A percentile compares a stretch with the other conserved stretches of the same genome.
These are phyloP conservation scores for Clohesyomyces aquaticus DNA, from an alignment of 495 filamentous ascomycete species.

Conservation along the genomic window DNA sequence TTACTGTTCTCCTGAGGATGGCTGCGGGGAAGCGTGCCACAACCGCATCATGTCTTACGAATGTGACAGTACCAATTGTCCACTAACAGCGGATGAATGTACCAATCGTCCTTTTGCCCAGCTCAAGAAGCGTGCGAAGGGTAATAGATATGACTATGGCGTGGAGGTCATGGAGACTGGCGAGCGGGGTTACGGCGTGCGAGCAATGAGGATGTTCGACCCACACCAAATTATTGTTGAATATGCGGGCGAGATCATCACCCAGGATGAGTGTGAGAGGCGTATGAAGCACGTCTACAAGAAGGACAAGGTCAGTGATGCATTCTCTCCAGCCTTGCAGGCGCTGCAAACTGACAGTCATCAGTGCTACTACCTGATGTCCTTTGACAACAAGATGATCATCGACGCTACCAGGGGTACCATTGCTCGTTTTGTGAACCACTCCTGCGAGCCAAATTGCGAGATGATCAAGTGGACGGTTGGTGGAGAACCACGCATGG, in stretches of 20 bases:
- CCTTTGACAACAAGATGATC: slow-evolving; percentile 97
- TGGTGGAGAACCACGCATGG: slow-evolving; percentile 93
- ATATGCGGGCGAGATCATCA: slow-evolving; percentile 97
- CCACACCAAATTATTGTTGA: slow-evolving; percentile 96
- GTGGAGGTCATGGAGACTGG: slow-evolving; percentile 91
- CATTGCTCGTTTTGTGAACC: slow-evolving; percentile 97
- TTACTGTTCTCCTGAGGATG: slow-evolving; percentile 73
- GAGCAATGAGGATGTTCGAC: slow-evolving; percentile 83
- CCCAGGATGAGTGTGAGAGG: slow-evolving; percentile 86
- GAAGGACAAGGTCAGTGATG: slow-evolving; percentile 74
- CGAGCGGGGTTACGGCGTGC: slow-evolving; percentile 88
- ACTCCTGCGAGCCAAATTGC: slow-evolving; percentile 97
- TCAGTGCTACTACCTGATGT: slow-evolving; percentile 94
- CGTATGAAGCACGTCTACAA: slow-evolving; percentile 92
- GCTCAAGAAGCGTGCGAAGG: slow-evolving; percentile 73
- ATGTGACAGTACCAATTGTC: slow-evolving; percentile 89
- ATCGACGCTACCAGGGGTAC: slow-evolving; percentile 95
- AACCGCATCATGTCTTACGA: slow-evolving; percentile 97
- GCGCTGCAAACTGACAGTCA: slow-evolving; percentile 15
- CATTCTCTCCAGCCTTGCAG: slow-evolving; percentile 18
- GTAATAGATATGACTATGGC: slow-evolving; percentile 74
- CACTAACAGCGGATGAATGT: slow-evolving; percentile 69
- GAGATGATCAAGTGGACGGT: slow-evolving; percentile 97
- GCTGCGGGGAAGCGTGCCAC: slow-evolving; percentile 87
- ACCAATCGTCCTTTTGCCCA: slow-evolving; percentile 85